These are phyloP conservation scores for Penicillium sp. DNA, from an alignment of 2,329 filamentous ascomycete genomes.

Conservation along the genomic window DNA sequence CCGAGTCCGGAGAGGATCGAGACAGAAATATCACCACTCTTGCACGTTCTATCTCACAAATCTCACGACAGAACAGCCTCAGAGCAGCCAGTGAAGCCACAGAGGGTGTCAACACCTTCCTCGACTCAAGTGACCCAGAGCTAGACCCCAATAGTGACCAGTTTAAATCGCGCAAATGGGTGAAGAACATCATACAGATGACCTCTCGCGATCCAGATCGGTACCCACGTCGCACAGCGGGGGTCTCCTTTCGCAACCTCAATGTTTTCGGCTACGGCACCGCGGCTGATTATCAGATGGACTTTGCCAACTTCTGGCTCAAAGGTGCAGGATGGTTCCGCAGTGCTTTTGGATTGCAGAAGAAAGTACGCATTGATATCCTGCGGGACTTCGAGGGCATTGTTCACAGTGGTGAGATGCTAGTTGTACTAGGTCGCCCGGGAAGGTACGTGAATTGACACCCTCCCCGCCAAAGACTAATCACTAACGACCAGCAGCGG, in stretches of 20 bases:
- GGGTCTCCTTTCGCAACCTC: slow-evolving; percentile 47
- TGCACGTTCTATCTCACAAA: slow-evolving; percentile 33
- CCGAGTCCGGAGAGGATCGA: slow-evolving; percentile 25
- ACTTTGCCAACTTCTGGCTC: slow-evolving; percentile 46
- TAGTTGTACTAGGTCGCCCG: slow-evolving; percentile 54
- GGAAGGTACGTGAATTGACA: slow-evolving; percentile 36
- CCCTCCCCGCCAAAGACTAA: neutral
- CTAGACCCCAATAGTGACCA: slow-evolving; percentile 44
- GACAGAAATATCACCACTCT: slow-evolving; percentile 30
- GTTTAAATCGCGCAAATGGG: slow-evolving; percentile 49
- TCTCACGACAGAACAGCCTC: slow-evolving; percentile 27
- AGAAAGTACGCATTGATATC: slow-evolving; percentile 55
- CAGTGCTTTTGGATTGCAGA: slow-evolving; percentile 30
- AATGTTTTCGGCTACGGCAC: slow-evolving; percentile 47
- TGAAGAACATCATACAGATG: slow-evolving; percentile 41
- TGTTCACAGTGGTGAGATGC: slow-evolving; percentile 56
- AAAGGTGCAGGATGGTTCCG: slow-evolving; percentile 34
- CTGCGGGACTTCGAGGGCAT: slow-evolving; percentile 63
- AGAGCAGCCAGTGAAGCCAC: neutral
- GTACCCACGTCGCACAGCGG: slow-evolving; percentile 37
- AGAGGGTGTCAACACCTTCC: slow-evolving; percentile 38
- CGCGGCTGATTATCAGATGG: slow-evolving; percentile 47
- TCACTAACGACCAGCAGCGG: slow-evolving; percentile 30
- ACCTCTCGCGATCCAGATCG: slow-evolving; percentile 33
- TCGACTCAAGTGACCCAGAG: slow-evolving; percentile 35